These are phyloP conservation scores for Dillenia suffruticosa DNA, from an alignment of 164 flowering plant genomes.

Conservation along the genomic window DNA sequence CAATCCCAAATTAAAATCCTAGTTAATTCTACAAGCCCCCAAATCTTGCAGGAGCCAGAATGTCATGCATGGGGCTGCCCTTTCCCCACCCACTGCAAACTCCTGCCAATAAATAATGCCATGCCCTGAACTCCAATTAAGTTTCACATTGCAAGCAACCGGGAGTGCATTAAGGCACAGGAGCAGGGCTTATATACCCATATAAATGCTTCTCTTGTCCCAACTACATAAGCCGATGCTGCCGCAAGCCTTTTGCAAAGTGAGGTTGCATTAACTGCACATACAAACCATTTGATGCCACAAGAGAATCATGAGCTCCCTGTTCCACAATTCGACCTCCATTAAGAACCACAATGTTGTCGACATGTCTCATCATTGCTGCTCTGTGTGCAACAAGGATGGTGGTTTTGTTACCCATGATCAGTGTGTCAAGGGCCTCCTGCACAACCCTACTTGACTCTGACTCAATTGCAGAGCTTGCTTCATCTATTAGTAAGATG, in stretches of 20 bases:
- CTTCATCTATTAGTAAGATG: constrained; percentile 84
- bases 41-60: too few species aligned
- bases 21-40: too few species aligned
- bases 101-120: constrained; percentile 9
- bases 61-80: too few species aligned
- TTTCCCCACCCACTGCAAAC: constrained; percentile 21
- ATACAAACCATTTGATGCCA: constrained; percentile 80
- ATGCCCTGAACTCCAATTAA: constrained; percentile 1
- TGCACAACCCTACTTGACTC: constrained; percentile 98
- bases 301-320: constrained; percentile 82
- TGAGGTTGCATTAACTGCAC: constrained; percentile 96
- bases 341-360: constrained; percentile 93
- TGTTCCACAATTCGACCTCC: constrained; percentile 93
- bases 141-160: neutral
- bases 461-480: constrained; percentile 93
- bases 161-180: too few species aligned
- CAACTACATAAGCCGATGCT: constrained; percentile 64
- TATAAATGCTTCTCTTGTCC: constrained; percentile 6
- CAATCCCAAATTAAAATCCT: too few species aligned
- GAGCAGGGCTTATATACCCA: constrained; percentile 1
- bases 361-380: constrained; percentile 99
- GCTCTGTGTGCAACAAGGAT: constrained; percentile 91
- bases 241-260: constrained; percentile 81
- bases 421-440: constrained; percentile 92
- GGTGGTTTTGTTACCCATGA: constrained; percentile 98